Base-by-base conservation (phyloP, 345 rosid species). In the Citropsis articulata region DNA sequence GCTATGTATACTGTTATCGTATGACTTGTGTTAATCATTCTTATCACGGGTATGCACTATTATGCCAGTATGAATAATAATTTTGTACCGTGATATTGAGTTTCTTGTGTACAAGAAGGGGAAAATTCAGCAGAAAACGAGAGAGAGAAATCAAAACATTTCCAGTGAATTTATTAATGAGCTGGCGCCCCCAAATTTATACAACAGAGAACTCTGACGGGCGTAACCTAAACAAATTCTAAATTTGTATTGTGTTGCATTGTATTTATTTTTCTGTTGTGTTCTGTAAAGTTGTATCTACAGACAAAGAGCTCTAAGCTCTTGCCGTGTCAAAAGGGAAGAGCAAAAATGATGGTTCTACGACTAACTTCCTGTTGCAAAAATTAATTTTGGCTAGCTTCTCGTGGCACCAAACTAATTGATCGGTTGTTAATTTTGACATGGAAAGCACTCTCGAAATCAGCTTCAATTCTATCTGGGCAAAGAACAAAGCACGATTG, bases 371-470 rank as follows among this genome's bases (percentile, higher is more conserved):
- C 71, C 95, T 84, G 56, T 88, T 83, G 1, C 79, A 67, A 31
- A 94, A 72, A 63, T 71, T 82, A 33, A 91, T 86, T 73, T 78
- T 82, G 3, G 80, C 79, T 71, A 96, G 86, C 79, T 96, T 94
- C 80, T 90, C 93, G 31, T 40, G 81, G 53, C 98, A 96, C 98
- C 99, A 96, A 0, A 83, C 72, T n/a, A 92, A 65, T 82, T 94
- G 94, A 75, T 89, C 93, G 9, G 86, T 84, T 4, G 83, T 84
- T 22, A 94, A 83, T 50, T 83, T 90, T 18, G 84, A 85, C 93
- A 92, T 91, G 83, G 80, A 87, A 48, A 89, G 84, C 42, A 91
- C 97, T 74, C 97, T 90, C 50, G 90, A 86, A 73, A 94, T 70
- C 66, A 96, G 45, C 77, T 86, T 92, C 70, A 92, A 21, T 56